These are phyloP conservation scores for Stephania japonica DNA, from an alignment of 164 flowering plant genomes.

Conservation along the genomic window DNA sequence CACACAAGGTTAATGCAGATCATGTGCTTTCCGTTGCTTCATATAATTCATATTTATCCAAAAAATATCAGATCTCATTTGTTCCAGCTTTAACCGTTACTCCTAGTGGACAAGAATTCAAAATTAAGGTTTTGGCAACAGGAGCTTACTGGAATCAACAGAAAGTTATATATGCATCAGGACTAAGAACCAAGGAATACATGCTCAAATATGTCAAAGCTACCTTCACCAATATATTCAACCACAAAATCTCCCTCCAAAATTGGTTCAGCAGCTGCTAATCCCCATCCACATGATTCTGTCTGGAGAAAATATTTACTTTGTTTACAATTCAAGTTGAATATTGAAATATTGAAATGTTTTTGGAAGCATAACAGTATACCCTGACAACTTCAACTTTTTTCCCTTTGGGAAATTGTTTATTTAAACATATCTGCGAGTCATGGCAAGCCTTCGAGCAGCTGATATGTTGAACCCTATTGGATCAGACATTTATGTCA, in stretches of 20 bases:
- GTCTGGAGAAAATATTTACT: constrained; percentile 40
- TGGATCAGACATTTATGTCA: constrained; percentile 10
- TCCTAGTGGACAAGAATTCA: not conserved
- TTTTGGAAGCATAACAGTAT: not conserved
- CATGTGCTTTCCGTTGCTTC: too few species aligned
- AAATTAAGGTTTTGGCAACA: not conserved
- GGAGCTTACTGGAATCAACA: not conserved
- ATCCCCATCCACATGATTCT: constrained; percentile 95
- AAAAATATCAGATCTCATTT: too few species aligned
- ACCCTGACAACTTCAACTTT: constrained; percentile 78
- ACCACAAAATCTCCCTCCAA: constrained; percentile 72
- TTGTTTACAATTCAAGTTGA: not conserved
- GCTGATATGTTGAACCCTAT: constrained; percentile 87
- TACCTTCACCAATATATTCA: constrained; percentile 98
- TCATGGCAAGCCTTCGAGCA: constrained; percentile 87
- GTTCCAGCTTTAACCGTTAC: too few species aligned
- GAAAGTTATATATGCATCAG: not conserved
- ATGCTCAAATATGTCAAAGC: not conserved
- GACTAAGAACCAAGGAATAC: not conserved
- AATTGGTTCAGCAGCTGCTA: constrained; percentile 74
- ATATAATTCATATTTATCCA: too few species aligned
- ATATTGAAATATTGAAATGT: not conserved
- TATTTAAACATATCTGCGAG: constrained; percentile 66
- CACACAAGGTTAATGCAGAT: too few species aligned
- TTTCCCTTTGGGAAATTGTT: constrained; percentile 87